These are phyloP conservation scores for Geopyxis carbonaria DNA, from an alignment of 495 filamentous ascomycete species.

Conservation along the genomic window DNA sequence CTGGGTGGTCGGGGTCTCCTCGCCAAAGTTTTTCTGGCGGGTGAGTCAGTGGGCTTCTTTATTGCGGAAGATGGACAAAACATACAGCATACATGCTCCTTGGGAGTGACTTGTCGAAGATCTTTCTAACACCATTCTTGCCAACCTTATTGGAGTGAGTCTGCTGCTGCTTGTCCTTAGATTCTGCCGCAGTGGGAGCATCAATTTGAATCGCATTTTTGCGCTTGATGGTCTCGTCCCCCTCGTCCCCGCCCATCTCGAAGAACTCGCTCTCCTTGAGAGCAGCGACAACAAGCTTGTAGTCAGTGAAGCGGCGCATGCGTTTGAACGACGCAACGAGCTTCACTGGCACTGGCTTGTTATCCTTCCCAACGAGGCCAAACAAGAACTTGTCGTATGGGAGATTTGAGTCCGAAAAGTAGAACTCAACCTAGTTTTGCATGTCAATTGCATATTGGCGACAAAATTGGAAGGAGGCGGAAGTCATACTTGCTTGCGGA, in stretches of 20 bases:
- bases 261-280: slow-evolving; percentile 55
- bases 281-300: slow-evolving; percentile 61
- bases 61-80: background rate
- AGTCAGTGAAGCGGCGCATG: slow-evolving; percentile 82
- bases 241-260: slow-evolving; percentile 43
- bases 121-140: too few relatives aligned
- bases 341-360: slow-evolving; percentile 60
- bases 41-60: background rate
- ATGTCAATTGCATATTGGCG: background rate
- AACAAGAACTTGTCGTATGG: slow-evolving; percentile 75
- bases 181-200: background rate
- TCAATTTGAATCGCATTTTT: slow-evolving; percentile 42
- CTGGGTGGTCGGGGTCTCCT: slow-evolving; percentile 60
- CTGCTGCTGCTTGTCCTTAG: slow-evolving; percentile 13
- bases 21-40: slow-evolving; percentile 63
- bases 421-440: slow-evolving; percentile 95
- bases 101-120: slow-evolving; percentile 41
- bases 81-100: slow-evolving; percentile 45
- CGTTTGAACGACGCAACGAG: slow-evolving; percentile 72
- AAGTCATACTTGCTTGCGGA: slow-evolving; percentile 55
- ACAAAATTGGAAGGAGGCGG: background rate
- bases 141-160: slow-evolving; percentile 28
- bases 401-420: slow-evolving; percentile 88
- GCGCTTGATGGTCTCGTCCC: slow-evolving; percentile 50
- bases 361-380: slow-evolving; percentile 52